phyloP scores from a whole-genome alignment of 345 rosid genomes.

The Aquilaria malaccensis region DNA sequence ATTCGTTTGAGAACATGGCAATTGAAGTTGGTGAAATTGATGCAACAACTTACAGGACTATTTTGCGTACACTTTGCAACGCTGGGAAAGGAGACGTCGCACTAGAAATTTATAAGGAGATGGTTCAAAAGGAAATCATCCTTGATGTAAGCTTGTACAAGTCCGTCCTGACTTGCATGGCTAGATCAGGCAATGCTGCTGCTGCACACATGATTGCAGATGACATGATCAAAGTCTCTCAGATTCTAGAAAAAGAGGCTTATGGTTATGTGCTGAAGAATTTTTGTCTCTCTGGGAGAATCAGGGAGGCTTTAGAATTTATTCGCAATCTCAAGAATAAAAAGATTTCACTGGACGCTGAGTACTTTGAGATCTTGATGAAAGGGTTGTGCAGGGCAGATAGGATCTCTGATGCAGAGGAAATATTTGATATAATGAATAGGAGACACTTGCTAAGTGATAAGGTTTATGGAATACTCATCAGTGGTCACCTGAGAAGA shows the following conservation, averaged over 20 bases:
- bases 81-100: constrained; percentile 61
- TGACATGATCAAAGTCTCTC: constrained; percentile 48
- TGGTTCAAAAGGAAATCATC: constrained; percentile 44
- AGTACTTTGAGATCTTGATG: constrained; percentile 55
- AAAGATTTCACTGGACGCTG: constrained; percentile 31
- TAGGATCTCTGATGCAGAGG: constrained; percentile 67
- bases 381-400: constrained; percentile 65
- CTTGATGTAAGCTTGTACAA: constrained; percentile 46
- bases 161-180: constrained; percentile 42
- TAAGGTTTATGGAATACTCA: constrained; percentile 43
- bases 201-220: constrained; percentile 46
- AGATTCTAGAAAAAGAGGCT: constrained; percentile 45
- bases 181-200: constrained; percentile 37
- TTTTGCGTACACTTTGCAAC: constrained; percentile 45
- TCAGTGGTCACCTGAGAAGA: constrained; percentile 55
- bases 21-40: constrained; percentile 50
- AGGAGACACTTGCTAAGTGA: constrained; percentile 37
- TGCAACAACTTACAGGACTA: constrained; percentile 30
- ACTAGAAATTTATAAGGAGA: constrained; percentile 64
- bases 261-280: constrained; percentile 51
- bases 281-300: constrained; percentile 59
- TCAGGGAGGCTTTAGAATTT: constrained; percentile 65
- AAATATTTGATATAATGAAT: constrained; percentile 65
- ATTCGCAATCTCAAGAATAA: constrained; percentile 53
- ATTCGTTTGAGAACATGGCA: constrained; percentile 57